Conservation (phyloP, 1,284 basidiomycete genomes). For the Ceratobasidium sp. region DNA sequence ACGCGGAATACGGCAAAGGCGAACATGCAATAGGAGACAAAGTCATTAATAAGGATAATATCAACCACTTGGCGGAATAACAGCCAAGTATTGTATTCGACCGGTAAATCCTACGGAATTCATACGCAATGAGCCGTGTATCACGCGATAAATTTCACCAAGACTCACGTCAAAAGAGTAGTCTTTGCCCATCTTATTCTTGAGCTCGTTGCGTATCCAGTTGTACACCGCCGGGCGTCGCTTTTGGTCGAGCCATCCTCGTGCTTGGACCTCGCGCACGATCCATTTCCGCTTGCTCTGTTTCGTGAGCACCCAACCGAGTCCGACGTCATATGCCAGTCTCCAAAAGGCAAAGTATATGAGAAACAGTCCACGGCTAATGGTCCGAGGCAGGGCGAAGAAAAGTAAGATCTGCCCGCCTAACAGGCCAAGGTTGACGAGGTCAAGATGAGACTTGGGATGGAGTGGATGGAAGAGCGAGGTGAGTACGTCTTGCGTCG, state of each 20-base stretch:
- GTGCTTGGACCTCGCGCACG: constrained; percentile 80
- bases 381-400: constrained; percentile 70
- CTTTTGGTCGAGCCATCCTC: constrained; percentile 89
- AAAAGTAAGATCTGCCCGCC: constrained; percentile 86
- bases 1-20: constrained; percentile 92
- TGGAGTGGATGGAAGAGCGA: constrained; percentile 90
- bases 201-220: constrained; percentile 91
- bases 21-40: constrained; percentile 95
- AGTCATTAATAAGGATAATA: constrained; percentile 96
- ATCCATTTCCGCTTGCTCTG: constrained; percentile 97
- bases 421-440: constrained; percentile 86
- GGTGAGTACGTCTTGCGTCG: constrained; percentile 95
- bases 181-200: constrained; percentile 93
- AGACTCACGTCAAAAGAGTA: constrained; percentile 89
- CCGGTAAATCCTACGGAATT: constrained; percentile 72
- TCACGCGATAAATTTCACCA: not conserved
- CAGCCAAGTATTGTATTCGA: constrained; percentile 94
- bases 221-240: constrained; percentile 73
- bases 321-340: constrained; percentile 90
- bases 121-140: too few species aligned
- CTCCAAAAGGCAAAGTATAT: constrained; percentile 95
- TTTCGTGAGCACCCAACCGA: constrained; percentile 93
- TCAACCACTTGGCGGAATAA: constrained; percentile 93
- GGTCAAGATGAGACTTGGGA: constrained; percentile 92
- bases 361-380: constrained; percentile 79